A percentile compares a stretch with the other conserved stretches of the same genome.
Conservation (phyloP, 164 flowering plant genomes). For the Protea cynaroides region DNA sequence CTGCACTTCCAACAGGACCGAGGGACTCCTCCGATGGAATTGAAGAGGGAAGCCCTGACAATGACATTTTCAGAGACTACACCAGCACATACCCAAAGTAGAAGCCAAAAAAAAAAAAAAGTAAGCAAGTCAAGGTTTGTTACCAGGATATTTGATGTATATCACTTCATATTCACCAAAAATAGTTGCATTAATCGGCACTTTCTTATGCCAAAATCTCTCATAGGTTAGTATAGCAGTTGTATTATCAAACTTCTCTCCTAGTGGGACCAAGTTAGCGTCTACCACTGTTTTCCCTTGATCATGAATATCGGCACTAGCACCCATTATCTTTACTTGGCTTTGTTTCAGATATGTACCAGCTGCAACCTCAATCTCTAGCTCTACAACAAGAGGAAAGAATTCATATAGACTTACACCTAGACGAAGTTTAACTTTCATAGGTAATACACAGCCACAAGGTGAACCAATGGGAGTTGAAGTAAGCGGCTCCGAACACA, state of each 20-base stretch:
- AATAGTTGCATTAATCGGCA: slow-evolving; percentile 59
- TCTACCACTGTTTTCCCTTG: slow-evolving; percentile 79
- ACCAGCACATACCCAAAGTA: neutral
- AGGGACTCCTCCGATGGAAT: slow-evolving; percentile 30
- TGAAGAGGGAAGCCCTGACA: slow-evolving; percentile 70
- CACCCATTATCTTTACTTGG: slow-evolving; percentile 92
- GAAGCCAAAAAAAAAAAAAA: neutral
- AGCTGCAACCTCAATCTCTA: slow-evolving; percentile 83
- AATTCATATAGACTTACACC: slow-evolving; percentile 61
- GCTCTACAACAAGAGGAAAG: slow-evolving; percentile 71
- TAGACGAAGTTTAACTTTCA: slow-evolving; percentile 78
- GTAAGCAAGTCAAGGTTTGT: neutral
- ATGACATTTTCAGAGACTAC: slow-evolving; percentile 14
- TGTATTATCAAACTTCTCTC: slow-evolving; percentile 89
- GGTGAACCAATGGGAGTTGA: slow-evolving; percentile 84
- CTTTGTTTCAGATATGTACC: slow-evolving; percentile 84
- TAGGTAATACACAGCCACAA: slow-evolving; percentile 91
- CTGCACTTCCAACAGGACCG: slow-evolving; percentile 50
- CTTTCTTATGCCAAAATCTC: slow-evolving; percentile 69
- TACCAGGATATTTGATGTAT: slow-evolving; percentile 75
- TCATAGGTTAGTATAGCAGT: slow-evolving; percentile 81
- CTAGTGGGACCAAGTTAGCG: slow-evolving; percentile 83
- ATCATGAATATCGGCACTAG: slow-evolving; percentile 65
- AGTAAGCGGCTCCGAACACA: slow-evolving; percentile 71
- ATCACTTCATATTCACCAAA: slow-evolving; percentile 80